Conservation (phyloP, 441 rosid species). For the Mallotus repandus region DNA sequence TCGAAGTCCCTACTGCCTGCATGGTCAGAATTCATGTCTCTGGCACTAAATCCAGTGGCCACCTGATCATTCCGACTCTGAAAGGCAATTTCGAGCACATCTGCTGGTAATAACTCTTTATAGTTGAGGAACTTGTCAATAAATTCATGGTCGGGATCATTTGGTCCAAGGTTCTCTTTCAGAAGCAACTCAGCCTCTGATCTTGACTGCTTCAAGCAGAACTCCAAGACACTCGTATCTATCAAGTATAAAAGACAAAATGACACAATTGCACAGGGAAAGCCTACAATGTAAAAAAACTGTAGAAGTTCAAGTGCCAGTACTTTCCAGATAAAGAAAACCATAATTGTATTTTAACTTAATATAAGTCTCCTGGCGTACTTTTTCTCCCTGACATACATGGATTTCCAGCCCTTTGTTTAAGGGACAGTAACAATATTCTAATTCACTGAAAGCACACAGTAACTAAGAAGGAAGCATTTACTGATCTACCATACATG, state of each 20-base stretch:
- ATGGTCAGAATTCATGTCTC: conserved; percentile 47
- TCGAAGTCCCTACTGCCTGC: conserved; percentile 27
- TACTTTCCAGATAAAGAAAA: background rate
- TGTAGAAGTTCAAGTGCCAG: background rate
- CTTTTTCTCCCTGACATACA: background rate
- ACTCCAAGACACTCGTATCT: conserved; percentile 95
- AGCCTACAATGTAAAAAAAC: background rate
- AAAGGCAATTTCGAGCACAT: conserved; percentile 64
- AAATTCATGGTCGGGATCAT: conserved; percentile 79
- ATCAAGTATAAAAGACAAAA: conserved; percentile 5
- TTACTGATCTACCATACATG: background rate
- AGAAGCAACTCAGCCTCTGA: conserved; percentile 89
- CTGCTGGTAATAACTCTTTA: conserved; percentile 71
- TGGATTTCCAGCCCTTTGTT: background rate
- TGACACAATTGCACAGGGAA: background rate
- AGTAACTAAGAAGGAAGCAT: background rate
- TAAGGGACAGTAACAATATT: background rate
- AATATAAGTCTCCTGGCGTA: background rate
- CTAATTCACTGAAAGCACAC: background rate
- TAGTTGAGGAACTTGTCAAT: conserved; percentile 89
- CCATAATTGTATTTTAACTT: background rate
- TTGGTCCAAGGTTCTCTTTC: conserved; percentile 74
- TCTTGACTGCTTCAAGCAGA: conserved; percentile 89
- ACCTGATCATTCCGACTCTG: conserved; percentile 46
- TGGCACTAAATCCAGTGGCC: conserved; percentile 35